A percentile compares a stretch with the other conserved stretches of the same genome.
Conservation (phyloP, 106 monocot genomes). For the Dactylorhiza incarnata region DNA sequence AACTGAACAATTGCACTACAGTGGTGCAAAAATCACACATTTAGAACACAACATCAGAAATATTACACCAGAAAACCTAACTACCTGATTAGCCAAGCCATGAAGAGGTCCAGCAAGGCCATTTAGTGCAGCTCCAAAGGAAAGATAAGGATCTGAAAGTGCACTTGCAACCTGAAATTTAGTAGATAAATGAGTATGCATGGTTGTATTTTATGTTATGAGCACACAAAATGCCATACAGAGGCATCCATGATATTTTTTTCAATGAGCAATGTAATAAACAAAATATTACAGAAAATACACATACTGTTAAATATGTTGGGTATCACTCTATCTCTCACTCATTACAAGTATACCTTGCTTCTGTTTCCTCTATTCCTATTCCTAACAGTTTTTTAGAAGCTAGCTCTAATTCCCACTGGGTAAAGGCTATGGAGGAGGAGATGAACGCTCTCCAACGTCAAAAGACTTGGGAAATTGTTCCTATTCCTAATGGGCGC, state of each 20-base stretch:
- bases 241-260: neutral
- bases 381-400: too few relatives aligned
- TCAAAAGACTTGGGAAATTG: too few relatives aligned
- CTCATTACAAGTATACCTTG: too few relatives aligned
- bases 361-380: too few relatives aligned
- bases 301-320: too few relatives aligned
- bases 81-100: constrained; percentile 98
- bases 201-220: neutral
- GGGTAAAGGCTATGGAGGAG: too few relatives aligned
- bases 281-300: neutral
- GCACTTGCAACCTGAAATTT: constrained; percentile 87
- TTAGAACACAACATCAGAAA: neutral
- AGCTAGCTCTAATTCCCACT: too few relatives aligned
- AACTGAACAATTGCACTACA: neutral
- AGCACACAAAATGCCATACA: neutral
- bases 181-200: neutral
- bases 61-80: neutral
- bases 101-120: constrained; percentile 97
- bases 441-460: too few relatives aligned
- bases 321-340: too few relatives aligned
- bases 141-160: constrained; percentile 94
- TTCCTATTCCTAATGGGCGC: too few relatives aligned
- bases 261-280: neutral
- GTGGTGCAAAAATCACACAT: neutral
- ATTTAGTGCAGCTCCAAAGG: constrained; percentile 95